phyloP scores from a whole-genome alignment of 2,329 filamentous ascomycete genomes.

The Diaporthe citri region DNA sequence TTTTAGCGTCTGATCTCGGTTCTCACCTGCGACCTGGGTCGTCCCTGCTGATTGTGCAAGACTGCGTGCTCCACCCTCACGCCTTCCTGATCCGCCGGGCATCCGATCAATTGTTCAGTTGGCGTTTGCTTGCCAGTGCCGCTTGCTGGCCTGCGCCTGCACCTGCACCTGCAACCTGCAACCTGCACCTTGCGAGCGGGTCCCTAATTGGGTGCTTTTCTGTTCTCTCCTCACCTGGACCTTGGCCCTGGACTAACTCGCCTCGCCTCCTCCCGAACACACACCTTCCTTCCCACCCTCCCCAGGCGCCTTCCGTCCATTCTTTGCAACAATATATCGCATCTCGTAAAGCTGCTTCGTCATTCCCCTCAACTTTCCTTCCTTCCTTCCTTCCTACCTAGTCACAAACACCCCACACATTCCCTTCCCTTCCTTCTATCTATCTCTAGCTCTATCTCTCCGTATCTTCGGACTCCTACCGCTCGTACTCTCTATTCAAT shows the following conservation, averaged over 20 bases:
- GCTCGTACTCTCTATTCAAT: slow-evolving; percentile 16
- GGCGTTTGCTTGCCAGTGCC: slow-evolving; percentile 31
- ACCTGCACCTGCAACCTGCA: background rate
- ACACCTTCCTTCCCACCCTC: slow-evolving; percentile 27
- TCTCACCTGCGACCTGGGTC: slow-evolving; percentile 28
- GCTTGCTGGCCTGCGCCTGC: background rate
- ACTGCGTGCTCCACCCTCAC: slow-evolving; percentile 25
- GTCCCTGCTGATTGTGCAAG: slow-evolving; percentile 32
- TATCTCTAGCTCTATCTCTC: background rate
- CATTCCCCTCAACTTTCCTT: slow-evolving; percentile 32
- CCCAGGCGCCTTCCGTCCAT: slow-evolving; percentile 17
- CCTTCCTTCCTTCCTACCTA: slow-evolving; percentile 6
- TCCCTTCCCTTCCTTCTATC: slow-evolving; percentile 30
- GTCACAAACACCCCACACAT: slow-evolving; percentile 2
- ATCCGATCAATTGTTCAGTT: slow-evolving; percentile 33
- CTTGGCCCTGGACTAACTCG: slow-evolving; percentile 19
- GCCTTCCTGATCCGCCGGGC: slow-evolving; percentile 31
- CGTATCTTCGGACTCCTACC: background rate
- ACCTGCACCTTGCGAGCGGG: background rate
- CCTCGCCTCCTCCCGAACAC: slow-evolving; percentile 31
- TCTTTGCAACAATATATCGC: slow-evolving; percentile 33
- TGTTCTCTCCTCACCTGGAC: slow-evolving; percentile 27
- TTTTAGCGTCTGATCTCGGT: slow-evolving; percentile 33
- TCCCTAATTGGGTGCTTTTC: slow-evolving; percentile 23
- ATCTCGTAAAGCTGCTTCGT: slow-evolving; percentile 31